A percentile compares a stretch with the other conserved stretches of the same genome.
These are phyloP conservation scores for Malus hybrid DNA, from an alignment of 331 rosid genomes.

Conservation along the genomic window DNA sequence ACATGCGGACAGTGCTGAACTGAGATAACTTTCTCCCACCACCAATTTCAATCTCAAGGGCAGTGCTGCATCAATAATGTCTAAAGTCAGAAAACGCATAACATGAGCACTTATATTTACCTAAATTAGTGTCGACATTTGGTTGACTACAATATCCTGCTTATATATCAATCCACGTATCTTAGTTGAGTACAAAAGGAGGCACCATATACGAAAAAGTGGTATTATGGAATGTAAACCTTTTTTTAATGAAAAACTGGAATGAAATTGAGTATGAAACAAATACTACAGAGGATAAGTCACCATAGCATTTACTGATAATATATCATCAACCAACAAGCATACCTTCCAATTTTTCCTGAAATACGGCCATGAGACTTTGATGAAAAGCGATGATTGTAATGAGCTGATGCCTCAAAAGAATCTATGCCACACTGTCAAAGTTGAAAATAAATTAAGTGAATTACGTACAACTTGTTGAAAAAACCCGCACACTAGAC, in stretches of 20 bases:
- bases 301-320: background rate
- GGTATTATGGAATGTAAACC: background rate
- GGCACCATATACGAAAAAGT: background rate
- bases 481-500: too few species aligned
- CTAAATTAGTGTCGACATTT: background rate
- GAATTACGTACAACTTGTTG: background rate
- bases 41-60: constrained; percentile 91
- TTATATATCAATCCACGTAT: background rate
- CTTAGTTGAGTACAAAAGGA: background rate
- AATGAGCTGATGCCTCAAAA: constrained; percentile 59
- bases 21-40: constrained; percentile 91
- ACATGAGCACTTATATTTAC: background rate
- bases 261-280: background rate
- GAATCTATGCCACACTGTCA: constrained; percentile 71
- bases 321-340: background rate
- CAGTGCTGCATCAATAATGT: constrained; percentile 46
- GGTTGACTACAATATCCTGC: background rate
- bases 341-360: constrained; percentile 90
- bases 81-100: constrained; percentile 10
- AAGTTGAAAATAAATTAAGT: constrained; percentile 26
- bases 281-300: background rate
- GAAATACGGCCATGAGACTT: constrained; percentile 81
- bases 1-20: constrained; percentile 74
- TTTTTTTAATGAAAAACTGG: background rate
- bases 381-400: constrained; percentile 65